phyloP scores from a whole-genome alignment of 176 grass and related monocot species.

The Dendrocalamus sinicus region DNA sequence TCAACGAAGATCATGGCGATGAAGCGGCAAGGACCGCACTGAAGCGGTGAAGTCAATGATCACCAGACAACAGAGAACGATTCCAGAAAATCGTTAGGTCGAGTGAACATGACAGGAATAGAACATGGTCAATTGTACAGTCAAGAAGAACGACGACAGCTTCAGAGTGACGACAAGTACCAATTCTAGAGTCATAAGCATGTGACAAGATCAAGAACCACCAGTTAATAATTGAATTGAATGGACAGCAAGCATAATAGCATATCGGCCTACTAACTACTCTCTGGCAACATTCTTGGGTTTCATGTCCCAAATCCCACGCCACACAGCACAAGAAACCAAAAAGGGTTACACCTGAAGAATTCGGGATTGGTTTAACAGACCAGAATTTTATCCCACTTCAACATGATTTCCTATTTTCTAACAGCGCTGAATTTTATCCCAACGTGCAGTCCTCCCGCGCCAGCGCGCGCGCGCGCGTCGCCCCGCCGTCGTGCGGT shows the following conservation, averaged over 20 bases:
- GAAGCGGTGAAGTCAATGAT: conserved; percentile 80
- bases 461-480: no score
- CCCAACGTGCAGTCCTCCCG: no score
- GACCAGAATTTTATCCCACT: background rate
- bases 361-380: background rate
- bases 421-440: background rate
- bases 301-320: background rate
- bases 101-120: background rate
- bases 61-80: conserved; percentile 45
- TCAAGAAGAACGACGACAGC: background rate
- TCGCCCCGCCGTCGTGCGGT: no score
- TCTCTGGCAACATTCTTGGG: background rate
- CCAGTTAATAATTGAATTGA: background rate
- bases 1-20: conserved; percentile 61
- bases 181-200: background rate
- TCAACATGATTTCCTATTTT: background rate
- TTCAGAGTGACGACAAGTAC: background rate
- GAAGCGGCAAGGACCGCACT: conserved; percentile 73
- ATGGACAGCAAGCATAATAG: no score
- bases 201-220: background rate
- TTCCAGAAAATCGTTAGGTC: background rate
- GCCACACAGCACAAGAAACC: background rate
- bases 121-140: background rate
- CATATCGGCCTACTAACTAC: background rate
- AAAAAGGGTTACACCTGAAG: background rate